Conservation (phyloP, 805 yeast genomes). For the Schwanniomyces pseudopolymorphus region DNA sequence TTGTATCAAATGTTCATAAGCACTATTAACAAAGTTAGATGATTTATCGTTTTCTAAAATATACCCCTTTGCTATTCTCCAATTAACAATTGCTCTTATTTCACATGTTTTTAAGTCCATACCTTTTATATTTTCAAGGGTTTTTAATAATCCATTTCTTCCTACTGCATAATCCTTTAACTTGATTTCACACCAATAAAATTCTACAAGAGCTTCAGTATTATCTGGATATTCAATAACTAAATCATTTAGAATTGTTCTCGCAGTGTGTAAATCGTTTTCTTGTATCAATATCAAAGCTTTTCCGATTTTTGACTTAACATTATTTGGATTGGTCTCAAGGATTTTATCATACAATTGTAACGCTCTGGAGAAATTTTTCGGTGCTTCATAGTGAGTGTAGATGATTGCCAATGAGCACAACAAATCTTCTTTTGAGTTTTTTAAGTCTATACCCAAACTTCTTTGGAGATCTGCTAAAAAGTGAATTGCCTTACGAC, state of each 20-base stretch:
- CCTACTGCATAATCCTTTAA: conserved; percentile 53
- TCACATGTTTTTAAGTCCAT: conserved; percentile 53
- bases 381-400: conserved; percentile 87
- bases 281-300: conserved; percentile 74
- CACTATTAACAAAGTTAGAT: conserved; percentile 33
- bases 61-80: conserved; percentile 74
- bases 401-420: conserved; percentile 72
- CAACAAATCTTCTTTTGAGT: conserved; percentile 59
- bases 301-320: conserved; percentile 75
- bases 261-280: conserved; percentile 57
- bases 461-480: conserved; percentile 48
- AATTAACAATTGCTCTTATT: conserved; percentile 56
- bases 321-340: conserved; percentile 39
- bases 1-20: conserved; percentile 58
- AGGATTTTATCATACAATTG: conserved; percentile 67
- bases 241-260: conserved; percentile 50
- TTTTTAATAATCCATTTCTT: conserved; percentile 44
- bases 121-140: conserved; percentile 47
- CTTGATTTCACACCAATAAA: conserved; percentile 75
- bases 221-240: conserved; percentile 50
- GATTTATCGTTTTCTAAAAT: conserved; percentile 29
- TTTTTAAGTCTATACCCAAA: conserved; percentile 47
- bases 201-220: conserved; percentile 60
- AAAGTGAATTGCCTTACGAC: conserved; percentile 58
- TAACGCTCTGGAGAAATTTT: conserved; percentile 74